phyloP scores from a whole-genome alignment of 306 rosid genomes.

The Prunus davidiana region DNA sequence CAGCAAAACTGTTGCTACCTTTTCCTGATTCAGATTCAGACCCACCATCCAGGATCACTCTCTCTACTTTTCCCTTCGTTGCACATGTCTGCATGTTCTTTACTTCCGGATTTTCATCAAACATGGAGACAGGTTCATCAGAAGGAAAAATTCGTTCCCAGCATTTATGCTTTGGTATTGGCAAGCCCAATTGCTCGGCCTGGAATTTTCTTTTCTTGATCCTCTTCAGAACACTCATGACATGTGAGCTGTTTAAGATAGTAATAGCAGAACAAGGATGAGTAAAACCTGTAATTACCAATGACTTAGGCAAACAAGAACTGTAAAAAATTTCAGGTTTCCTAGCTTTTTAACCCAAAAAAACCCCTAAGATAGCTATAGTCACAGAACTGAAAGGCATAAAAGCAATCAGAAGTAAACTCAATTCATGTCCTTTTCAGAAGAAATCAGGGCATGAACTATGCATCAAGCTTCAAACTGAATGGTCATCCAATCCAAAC shows the following conservation, averaged over 20 bases:
- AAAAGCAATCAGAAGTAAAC: not conserved
- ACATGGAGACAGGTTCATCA: constrained; percentile 26
- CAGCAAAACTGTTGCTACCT: constrained; percentile 55
- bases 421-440: not conserved
- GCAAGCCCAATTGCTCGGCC: constrained; percentile 52
- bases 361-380: not conserved
- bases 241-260: constrained; percentile 31
- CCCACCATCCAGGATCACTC: constrained; percentile 9
- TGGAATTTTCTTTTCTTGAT: constrained; percentile 71
- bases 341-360: not conserved
- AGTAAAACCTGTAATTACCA: not conserved
- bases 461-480: not conserved
- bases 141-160: constrained; percentile 33
- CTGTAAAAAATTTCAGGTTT: not conserved
- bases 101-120: constrained; percentile 27
- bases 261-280: not conserved
- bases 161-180: constrained; percentile 57
- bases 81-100: constrained; percentile 18
- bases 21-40: constrained; percentile 43
- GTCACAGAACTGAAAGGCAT: not conserved
- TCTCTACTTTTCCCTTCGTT: constrained; percentile 12
- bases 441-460: not conserved
- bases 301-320: not conserved
- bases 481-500: not conserved
- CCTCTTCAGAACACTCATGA: constrained; percentile 20